Evolutionary conservation across 306 rosid species (phyloP), one percentile per base, ranked within the genome.

Genomic region (Biancaea sappan): DNA sequence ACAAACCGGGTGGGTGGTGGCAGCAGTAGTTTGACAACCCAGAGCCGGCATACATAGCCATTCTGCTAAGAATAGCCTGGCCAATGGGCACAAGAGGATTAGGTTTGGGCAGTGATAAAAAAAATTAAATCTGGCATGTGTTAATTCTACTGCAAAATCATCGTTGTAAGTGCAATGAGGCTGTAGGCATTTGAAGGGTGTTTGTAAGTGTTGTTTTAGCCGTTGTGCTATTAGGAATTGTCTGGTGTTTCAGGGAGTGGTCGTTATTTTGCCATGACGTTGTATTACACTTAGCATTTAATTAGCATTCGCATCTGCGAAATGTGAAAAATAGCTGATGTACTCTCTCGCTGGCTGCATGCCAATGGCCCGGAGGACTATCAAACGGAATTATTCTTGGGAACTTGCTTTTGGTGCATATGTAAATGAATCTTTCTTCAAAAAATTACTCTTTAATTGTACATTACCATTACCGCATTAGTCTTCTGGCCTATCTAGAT

Each of bases 171-270:
- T 84, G 90, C 90, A 57, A 80, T 79, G 71, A 77, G 46, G 71
- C 13, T 67, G 71, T 74, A 70, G 76, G 77, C 74, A 82, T 77
- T 75, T 75, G 86, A 71, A 68, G 79, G 82, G 84, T 75, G 84
- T 78, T 78, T 87, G 82, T 41, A 62, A 82, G 84, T 77, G 80
- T 83, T 77, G 84, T 79, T 74, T 82, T 85, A 82, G 82, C 72
- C 77, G n/a, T 66, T 63, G 69, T 84, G 78, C 25, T 57, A 26
- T 48, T 66, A 84, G 89, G 84, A 83, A 79, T 77, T 90, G 88
- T 87, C 87, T 87, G 89, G 81, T 77, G 87, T 80, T 80, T 85
- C 74, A 78, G 81, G 52, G 89, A 81, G 88, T 78, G 96, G 76
- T 92, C 73, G 75, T 82, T 74, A 59, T 58, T 76, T 77, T 53